Conservation (phyloP, 805 yeast species). For the Torulaspora franciscae region DNA sequence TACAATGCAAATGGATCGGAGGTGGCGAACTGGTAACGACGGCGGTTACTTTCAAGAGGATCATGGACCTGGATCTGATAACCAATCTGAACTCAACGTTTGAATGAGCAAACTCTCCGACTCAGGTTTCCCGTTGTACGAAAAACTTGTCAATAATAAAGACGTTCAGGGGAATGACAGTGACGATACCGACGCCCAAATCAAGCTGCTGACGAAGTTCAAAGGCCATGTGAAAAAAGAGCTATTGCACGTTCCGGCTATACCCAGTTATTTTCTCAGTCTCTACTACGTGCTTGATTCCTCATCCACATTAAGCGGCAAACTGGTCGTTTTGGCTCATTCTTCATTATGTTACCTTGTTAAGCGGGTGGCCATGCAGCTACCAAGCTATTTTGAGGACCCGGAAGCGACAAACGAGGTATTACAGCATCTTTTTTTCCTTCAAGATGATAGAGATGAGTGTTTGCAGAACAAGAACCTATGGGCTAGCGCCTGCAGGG, state of each 20-base stretch:
- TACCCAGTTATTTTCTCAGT: slow-evolving; percentile 27
- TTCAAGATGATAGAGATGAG: slow-evolving; percentile 6
- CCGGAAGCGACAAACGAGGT: slow-evolving; percentile 10
- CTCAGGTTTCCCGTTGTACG: slow-evolving; percentile 12
- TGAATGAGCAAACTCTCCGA: slow-evolving; percentile 11
- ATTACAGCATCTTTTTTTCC: slow-evolving; percentile 13
- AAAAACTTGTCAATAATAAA: slow-evolving; percentile 8
- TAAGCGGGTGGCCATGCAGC: slow-evolving; percentile 41
- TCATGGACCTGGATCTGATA: background rate
- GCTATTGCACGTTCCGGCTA: slow-evolving; percentile 23
- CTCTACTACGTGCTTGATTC: slow-evolving; percentile 16
- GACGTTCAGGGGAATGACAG: background rate
- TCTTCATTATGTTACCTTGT: slow-evolving; percentile 43
- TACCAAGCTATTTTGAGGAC: slow-evolving; percentile 22
- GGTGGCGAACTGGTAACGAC: slow-evolving; percentile 2
- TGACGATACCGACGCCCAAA: slow-evolving; percentile 16
- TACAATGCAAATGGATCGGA: background rate
- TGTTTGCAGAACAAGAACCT: slow-evolving; percentile 23
- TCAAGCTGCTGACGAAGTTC: slow-evolving; percentile 23
- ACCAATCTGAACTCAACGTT: background rate
- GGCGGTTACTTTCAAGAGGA: background rate
- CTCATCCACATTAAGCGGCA: slow-evolving; percentile 1
- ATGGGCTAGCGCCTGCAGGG: slow-evolving; percentile 31
- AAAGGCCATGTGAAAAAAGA: slow-evolving; percentile 38
- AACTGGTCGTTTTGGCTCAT: slow-evolving; percentile 32